Conservation (phyloP, 2,329 filamentous ascomycete genomes). For the Sporothrix brunneoviolacea region DNA sequence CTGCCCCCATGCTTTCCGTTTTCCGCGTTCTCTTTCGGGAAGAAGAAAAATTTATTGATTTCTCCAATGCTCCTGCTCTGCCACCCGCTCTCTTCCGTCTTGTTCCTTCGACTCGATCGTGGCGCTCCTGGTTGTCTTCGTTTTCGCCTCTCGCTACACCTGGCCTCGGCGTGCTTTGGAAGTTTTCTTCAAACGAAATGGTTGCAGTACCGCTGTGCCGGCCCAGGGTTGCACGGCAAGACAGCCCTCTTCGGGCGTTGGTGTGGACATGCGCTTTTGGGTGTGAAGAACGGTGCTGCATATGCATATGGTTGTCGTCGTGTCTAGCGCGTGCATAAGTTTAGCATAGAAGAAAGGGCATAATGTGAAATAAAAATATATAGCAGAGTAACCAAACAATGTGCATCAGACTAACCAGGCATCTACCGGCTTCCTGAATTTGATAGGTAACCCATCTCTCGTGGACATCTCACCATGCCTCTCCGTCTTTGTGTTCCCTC, state of each 20-base stretch:
- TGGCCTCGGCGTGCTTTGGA: background rate
- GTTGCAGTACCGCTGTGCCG: constrained; percentile 7
- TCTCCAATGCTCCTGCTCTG: no score
- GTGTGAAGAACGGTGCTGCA: background rate
- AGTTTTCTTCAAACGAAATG: background rate
- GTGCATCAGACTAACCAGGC: no score
- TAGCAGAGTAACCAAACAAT: no score
- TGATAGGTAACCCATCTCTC: no score
- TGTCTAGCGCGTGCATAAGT: constrained; percentile 2
- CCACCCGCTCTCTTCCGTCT: background rate
- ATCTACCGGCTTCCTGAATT: no score
- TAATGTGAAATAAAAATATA: no score
- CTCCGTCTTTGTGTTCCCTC: no score
- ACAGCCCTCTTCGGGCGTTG: background rate
- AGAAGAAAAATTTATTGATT: no score
- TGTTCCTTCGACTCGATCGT: background rate
- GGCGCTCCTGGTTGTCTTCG: background rate
- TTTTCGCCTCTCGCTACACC: background rate
- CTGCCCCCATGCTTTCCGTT: constrained; percentile 9
- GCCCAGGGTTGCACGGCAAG: constrained; percentile 1
- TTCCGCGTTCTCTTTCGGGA: background rate
- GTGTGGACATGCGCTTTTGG: background rate
- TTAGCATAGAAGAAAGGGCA: no score
- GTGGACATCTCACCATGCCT: no score
- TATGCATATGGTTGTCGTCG: background rate